Conservation (phyloP, 2,329 filamentous ascomycete genomes). For the Monosporascus ibericus region DNA sequence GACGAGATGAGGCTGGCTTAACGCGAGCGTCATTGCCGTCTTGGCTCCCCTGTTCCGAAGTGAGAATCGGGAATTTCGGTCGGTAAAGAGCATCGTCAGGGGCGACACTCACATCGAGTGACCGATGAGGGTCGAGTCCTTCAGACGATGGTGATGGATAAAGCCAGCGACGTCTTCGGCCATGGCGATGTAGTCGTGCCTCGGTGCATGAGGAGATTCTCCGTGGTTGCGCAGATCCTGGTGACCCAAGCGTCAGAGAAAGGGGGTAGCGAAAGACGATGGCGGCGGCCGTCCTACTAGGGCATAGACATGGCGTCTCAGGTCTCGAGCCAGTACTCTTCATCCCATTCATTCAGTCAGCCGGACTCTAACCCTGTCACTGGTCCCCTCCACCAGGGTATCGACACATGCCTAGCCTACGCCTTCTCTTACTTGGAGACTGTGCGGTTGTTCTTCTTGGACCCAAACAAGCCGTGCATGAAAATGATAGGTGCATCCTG, state of each 20-base stretch:
- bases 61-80: neutral
- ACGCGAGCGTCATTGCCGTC: constrained; percentile 79
- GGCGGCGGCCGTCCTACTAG: constrained; percentile 49
- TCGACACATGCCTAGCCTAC: neutral
- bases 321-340: constrained; percentile 73
- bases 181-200: constrained; percentile 77
- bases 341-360: constrained; percentile 6
- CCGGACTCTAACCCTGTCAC: neutral
- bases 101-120: constrained; percentile 71
- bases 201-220: constrained; percentile 70
- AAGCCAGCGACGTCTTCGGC: constrained; percentile 79
- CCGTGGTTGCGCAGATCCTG: constrained; percentile 92
- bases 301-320: constrained; percentile 75
- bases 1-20: constrained; percentile 62
- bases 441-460: constrained; percentile 88
- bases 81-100: neutral
- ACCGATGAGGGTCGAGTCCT: constrained; percentile 71
- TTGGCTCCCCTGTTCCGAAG: constrained; percentile 67
- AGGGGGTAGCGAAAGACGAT: constrained; percentile 8
- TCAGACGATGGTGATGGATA: constrained; percentile 64
- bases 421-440: constrained; percentile 75
- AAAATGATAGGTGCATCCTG: constrained; percentile 66
- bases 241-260: constrained; percentile 3
- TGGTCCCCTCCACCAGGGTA: neutral
- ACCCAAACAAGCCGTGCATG: constrained; percentile 89